phyloP scores from a whole-genome alignment of 352 stramenopile species.

The Elongisporangium senticosum region DNA sequence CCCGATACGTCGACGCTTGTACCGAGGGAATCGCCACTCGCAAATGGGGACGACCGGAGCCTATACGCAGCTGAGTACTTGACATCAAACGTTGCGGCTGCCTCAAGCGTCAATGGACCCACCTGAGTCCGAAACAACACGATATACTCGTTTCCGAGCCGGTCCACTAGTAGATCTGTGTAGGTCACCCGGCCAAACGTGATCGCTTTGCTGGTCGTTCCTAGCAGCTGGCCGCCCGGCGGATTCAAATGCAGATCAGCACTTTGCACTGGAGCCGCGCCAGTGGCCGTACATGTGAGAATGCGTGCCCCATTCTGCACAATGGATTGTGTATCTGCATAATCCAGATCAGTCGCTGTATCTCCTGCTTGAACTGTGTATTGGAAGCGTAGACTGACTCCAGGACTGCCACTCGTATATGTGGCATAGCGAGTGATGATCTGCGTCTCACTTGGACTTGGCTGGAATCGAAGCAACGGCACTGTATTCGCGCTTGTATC shows the following conservation, averaged over 20 bases:
- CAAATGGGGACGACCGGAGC: conserved; percentile 51
- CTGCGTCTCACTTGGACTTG: conserved; percentile 24
- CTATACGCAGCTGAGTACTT: conserved; percentile 69
- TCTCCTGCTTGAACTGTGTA: conserved; percentile 76
- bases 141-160: conserved; percentile 62
- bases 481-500: conserved; percentile 23
- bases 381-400: conserved; percentile 53
- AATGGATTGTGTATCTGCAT: conserved; percentile 47
- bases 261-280: conserved; percentile 30
- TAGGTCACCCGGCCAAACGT: conserved; percentile 57
- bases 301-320: conserved; percentile 65
- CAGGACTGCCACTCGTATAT: conserved; percentile 52
- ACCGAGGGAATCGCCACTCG: conserved; percentile 50
- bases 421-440: conserved; percentile 52
- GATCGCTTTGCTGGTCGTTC: conserved; percentile 33
- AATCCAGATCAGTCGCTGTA: conserved; percentile 56
- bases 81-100: conserved; percentile 52
- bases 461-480: conserved; percentile 52
- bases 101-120: conserved; percentile 32
- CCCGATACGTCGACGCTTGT: conserved; percentile 63
- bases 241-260: conserved; percentile 79
- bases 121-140: conserved; percentile 51
- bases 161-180: conserved; percentile 69
- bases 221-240: conserved; percentile 45
- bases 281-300: conserved; percentile 46